Evolutionary conservation across 345 rosid species (phyloP), one percentile per base, ranked within the genome.

Genomic region (Cardiospermum halicacabum): DNA sequence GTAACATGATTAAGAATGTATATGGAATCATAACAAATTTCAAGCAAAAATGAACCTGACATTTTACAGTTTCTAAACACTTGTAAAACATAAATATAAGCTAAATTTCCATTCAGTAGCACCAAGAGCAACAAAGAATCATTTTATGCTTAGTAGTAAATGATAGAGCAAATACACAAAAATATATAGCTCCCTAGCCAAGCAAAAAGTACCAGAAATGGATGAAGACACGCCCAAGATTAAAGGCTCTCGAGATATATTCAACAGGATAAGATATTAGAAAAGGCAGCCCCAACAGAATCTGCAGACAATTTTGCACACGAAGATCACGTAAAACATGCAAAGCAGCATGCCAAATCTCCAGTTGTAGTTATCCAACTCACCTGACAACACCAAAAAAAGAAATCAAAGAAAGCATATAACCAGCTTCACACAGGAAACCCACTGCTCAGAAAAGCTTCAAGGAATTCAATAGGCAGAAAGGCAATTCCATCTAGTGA

Each of bases 221-320:
- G 75, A 91, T 84, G 78, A 94, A 89, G 62, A 94, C 86, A 16
- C 96, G 92, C 56, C 99, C 96, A 76, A 91, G 92, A 75, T 94
- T 88, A 84, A 94, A 94, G 66, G 99, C 97, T 61, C 80, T 73
- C 4, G 96, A 83, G 53, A 94, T 65, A 69, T 94, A 94, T 42
- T 85, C 79, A 59, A 87, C 37, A 3, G 99, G 96, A 73, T 85
- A 43, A 39, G 91, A 58, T 26, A 81, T n/a, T 69, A 94, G 69
- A 80, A 94, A 91, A 24, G 99, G 95, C 34, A 94, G 78, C 54
- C 96, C 99, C 73, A 89, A 65, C 63, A 91, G 77, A 76, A 94
- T 89, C 99, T 94, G 96, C 83, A 78, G 69, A 71, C 65, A 75
- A 75, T 75, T 70, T 56, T n/a, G 48, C 75, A 76, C 64, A 73